A percentile compares a stretch with the other conserved stretches of the same genome.
Conservation (phyloP, 2,329 filamentous ascomycete species). For the Paraconiothyrium brasiliense region DNA sequence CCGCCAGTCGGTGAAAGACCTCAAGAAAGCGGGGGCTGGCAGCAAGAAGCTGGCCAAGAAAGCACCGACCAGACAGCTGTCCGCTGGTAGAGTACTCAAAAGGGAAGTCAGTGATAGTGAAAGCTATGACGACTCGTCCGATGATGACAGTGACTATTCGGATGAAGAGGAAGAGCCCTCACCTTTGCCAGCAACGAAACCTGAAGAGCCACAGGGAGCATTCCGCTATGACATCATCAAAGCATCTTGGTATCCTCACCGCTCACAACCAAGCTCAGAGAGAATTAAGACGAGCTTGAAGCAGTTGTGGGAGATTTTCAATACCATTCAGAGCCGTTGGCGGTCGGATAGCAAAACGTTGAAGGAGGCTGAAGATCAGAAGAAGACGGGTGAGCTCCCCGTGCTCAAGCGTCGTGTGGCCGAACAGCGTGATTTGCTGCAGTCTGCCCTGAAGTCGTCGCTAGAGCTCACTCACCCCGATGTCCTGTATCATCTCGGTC, state of each 20-base stretch:
- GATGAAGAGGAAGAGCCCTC: constrained; percentile 64
- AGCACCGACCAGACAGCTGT: constrained; percentile 32
- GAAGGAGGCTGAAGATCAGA: constrained; percentile 66
- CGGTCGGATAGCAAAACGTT: constrained; percentile 66
- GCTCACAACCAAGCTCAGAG: constrained; percentile 58
- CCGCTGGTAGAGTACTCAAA: constrained; percentile 32
- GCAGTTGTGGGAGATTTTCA: constrained; percentile 68
- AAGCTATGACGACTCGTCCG: constrained; percentile 57
- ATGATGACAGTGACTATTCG: constrained; percentile 62
- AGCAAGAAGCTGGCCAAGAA: constrained; percentile 52
- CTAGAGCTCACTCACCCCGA: constrained; percentile 58
- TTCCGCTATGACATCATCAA: constrained; percentile 68
- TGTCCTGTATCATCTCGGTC: constrained; percentile 53
- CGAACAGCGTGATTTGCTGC: constrained; percentile 66
- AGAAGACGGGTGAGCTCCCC: constrained; percentile 62
- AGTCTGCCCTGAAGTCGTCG: constrained; percentile 59
- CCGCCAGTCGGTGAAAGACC: constrained; percentile 57
- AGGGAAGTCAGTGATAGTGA: constrained; percentile 54
- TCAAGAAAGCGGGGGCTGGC: constrained; percentile 54
- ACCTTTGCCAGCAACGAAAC: constrained; percentile 63
- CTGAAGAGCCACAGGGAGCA: constrained; percentile 62
- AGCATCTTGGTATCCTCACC: constrained; percentile 68
- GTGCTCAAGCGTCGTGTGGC: constrained; percentile 66
- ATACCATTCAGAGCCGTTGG: constrained; percentile 69
- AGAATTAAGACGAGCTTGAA: constrained; percentile 65